phyloP scores from a whole-genome alignment of 345 rosid genomes.

The Eucalyptus erythrocorys region DNA sequence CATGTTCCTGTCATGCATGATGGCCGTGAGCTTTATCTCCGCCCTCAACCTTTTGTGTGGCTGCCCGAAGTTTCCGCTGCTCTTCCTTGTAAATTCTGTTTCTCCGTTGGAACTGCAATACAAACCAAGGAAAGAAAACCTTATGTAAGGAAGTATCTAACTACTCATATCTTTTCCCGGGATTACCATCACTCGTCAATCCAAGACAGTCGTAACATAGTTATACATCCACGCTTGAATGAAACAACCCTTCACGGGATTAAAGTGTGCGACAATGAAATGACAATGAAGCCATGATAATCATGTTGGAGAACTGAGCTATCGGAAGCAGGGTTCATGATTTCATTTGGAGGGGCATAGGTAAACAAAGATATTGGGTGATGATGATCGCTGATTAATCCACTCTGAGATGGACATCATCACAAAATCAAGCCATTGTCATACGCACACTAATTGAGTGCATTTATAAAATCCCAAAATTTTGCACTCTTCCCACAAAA shows the following conservation, averaged over 20 bases:
- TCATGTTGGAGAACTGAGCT: not conserved
- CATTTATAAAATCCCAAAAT: not conserved
- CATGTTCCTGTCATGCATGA: constrained; percentile 6
- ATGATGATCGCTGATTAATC: not conserved
- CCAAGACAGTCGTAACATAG: not conserved
- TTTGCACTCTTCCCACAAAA: not conserved
- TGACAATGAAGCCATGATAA: not conserved
- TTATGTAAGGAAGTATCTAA: not conserved
- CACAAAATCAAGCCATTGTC: not conserved
- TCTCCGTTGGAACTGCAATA: constrained; percentile 78
- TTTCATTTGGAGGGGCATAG: not conserved
- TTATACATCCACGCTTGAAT: not conserved
- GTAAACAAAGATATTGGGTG: not conserved
- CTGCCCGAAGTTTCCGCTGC: constrained; percentile 90
- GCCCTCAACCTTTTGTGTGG: constrained; percentile 40
- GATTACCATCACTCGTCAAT: not conserved
- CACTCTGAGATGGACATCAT: not conserved
- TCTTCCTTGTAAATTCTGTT: constrained; percentile 96
- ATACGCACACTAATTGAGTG: not conserved
- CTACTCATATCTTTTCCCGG: not conserved
- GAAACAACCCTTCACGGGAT: not conserved
- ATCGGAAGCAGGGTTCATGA: not conserved
- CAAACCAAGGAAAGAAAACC: not conserved
- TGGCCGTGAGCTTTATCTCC: constrained; percentile 26
- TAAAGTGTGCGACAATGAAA: not conserved